Evolutionary conservation across 768 basidiomycete species (phyloP).

Genomic region (Strobilomyces echinocephalus): DNA sequence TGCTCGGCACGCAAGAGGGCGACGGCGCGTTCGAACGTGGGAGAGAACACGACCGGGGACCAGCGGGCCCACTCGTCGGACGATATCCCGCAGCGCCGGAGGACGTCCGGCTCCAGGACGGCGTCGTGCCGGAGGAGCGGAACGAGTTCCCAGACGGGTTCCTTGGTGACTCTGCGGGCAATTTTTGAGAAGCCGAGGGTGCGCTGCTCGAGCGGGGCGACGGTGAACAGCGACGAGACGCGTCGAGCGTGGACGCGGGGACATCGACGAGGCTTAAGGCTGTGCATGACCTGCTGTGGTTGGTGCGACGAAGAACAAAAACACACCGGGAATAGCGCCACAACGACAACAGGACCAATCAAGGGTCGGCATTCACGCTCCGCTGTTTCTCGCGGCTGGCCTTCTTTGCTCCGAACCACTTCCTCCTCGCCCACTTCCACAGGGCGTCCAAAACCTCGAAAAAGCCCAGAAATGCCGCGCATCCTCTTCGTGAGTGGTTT

Average conservation of each 20-base stretch:
- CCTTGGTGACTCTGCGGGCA: conserved; percentile 32
- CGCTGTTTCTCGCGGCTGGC: conserved; percentile 20
- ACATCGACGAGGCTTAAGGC: conserved; percentile 12
- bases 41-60: conserved; percentile 33
- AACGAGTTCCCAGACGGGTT: conserved; percentile 43
- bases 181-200: conserved; percentile 29
- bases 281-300: conserved; percentile 19
- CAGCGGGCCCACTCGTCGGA: conserved; percentile 38
- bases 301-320: background rate
- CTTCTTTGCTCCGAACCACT: conserved; percentile 25
- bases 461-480: conserved; percentile 52
- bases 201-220: conserved; percentile 19
- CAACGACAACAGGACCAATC: conserved; percentile 33
- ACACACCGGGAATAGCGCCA: conserved; percentile 28
- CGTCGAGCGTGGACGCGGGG: conserved; percentile 1
- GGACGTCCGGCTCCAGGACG: conserved; percentile 17
- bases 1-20: conserved; percentile 12
- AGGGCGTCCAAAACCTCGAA: background rate
- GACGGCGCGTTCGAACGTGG: conserved; percentile 33
- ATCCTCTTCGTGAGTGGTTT: conserved; percentile 88
- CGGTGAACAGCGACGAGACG: conserved; percentile 19
- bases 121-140: conserved; percentile 26
- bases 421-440: conserved; percentile 5
- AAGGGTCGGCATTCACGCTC: conserved; percentile 27
- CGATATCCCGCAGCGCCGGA: conserved; percentile 32